These are phyloP conservation scores for Triticum timopheevii DNA, from an alignment of 176 grass and related monocot genomes.

Conservation along the genomic window DNA sequence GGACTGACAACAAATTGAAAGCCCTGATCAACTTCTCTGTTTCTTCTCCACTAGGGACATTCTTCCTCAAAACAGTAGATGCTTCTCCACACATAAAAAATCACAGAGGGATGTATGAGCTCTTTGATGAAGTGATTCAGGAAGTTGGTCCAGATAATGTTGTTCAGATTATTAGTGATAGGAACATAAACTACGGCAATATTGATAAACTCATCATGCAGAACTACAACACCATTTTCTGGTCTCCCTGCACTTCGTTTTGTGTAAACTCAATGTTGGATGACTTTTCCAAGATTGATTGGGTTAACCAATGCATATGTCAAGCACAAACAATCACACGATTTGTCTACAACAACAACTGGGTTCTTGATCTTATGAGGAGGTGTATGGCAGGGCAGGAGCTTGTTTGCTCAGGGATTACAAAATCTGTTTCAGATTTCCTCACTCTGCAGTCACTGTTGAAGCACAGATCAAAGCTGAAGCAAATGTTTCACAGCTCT, in stretches of 20 bases:
- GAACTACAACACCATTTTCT: constrained; percentile 80
- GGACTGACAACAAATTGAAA: constrained; percentile 89
- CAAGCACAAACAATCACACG: constrained; percentile 81
- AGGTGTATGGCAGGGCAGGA: constrained; percentile 64
- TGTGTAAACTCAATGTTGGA: constrained; percentile 90
- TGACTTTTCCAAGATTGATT: constrained; percentile 89
- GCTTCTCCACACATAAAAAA: constrained; percentile 77
- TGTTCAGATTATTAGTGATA: constrained; percentile 82
- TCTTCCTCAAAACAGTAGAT: constrained; percentile 90
- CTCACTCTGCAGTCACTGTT: constrained; percentile 81
- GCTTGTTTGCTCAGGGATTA: constrained; percentile 81
- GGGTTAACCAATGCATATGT: constrained; percentile 83
- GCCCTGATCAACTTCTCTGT: constrained; percentile 82
- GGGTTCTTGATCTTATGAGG: constrained; percentile 73
- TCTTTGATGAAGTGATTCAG: constrained; percentile 94
- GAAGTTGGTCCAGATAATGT: constrained; percentile 90
- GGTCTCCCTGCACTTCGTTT: constrained; percentile 85
- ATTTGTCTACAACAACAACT: constrained; percentile 84
- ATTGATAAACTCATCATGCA: constrained; percentile 79
- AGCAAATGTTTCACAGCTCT: constrained; percentile 83
- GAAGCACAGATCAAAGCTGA: constrained; percentile 73
- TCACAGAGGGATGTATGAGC: constrained; percentile 68
- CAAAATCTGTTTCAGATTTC: constrained; percentile 79
- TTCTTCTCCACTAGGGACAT: constrained; percentile 76
- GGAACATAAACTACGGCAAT: constrained; percentile 70